Conservation (phyloP, 257 asterid species). For the Ilex aquifolium region DNA sequence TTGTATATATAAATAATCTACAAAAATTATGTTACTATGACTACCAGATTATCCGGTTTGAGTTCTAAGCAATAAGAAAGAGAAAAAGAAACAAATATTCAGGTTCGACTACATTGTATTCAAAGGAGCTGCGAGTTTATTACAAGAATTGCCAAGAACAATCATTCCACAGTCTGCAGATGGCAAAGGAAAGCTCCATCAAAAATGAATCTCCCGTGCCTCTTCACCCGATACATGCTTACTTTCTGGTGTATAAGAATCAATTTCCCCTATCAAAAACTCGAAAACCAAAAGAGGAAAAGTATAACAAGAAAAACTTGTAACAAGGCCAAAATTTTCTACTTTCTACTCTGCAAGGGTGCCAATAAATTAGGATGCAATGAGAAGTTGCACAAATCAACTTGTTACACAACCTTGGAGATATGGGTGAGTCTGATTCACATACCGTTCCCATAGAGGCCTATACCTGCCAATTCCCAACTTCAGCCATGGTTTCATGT, state of each 20-base stretch:
- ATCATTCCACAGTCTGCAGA: neutral
- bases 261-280: conserved; percentile 13
- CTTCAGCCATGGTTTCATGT: conserved; percentile 5
- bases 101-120: too few species aligned
- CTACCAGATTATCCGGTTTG: too few species aligned
- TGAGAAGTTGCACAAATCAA: neutral
- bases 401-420: neutral
- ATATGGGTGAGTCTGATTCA: neutral
- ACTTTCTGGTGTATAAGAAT: conserved; percentile 13
- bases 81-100: too few species aligned
- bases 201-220: conserved; percentile 11
- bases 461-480: neutral
- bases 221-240: conserved; percentile 15
- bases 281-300: conserved; percentile 7
- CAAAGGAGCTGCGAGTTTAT: too few species aligned
- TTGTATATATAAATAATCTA: too few species aligned
- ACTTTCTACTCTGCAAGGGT: conserved; percentile 21
- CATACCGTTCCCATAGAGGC: conserved; percentile 5
- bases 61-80: too few species aligned
- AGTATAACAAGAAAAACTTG: conserved; percentile 4
- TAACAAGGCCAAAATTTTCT: conserved; percentile 47
- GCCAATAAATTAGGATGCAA: neutral
- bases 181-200: conserved; percentile 9
- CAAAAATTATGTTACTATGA: too few species aligned
- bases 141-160: neutral